phyloP scores from a whole-genome alignment of 2,329 filamentous ascomycete genomes.

The Penicillium brasilianum region DNA sequence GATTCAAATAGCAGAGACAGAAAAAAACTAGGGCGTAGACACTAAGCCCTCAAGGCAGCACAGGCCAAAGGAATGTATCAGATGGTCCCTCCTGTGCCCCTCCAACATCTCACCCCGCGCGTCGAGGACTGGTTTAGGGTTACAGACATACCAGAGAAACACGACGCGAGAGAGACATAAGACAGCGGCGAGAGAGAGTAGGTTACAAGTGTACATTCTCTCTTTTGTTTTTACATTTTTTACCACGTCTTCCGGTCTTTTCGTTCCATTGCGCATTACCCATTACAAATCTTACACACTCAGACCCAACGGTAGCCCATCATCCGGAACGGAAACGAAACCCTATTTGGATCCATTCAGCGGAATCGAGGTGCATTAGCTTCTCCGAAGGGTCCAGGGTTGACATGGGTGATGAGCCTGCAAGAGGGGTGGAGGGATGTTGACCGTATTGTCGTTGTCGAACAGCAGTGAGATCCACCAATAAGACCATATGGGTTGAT shows the following conservation, averaged over 20 bases:
- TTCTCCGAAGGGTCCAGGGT: conserved; percentile 12
- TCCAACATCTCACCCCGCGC: conserved; percentile 3
- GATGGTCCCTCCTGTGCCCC: conserved; percentile 17
- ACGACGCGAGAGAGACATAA: not conserved
- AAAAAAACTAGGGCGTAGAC: not conserved
- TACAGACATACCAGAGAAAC: conserved; percentile 25
- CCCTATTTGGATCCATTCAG: conserved; percentile 23
- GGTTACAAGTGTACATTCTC: not conserved
- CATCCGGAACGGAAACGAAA: conserved; percentile 11
- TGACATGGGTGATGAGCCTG: not conserved
- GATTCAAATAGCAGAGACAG: conserved; percentile 22
- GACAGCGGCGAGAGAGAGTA: not conserved
- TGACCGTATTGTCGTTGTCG: not conserved
- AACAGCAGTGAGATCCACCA: conserved; percentile 23
- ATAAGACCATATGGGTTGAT: conserved; percentile 25
- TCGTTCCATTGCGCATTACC: not conserved
- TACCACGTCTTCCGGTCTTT: not conserved
- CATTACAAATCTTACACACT: not conserved
- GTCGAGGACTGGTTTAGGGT: conserved; percentile 15
- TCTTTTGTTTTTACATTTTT: not conserved
- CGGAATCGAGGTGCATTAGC: conserved; percentile 19
- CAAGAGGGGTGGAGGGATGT: conserved; percentile 2
- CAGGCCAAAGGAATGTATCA: conserved; percentile 33
- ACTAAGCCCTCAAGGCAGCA: conserved; percentile 16
- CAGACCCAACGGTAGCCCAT: conserved; percentile 4